Percentiles rank a stretch among this genome's conserved stretches.
These are phyloP conservation scores for Meyerozyma athensensis DNA, from an alignment of 1,139 yeast genomes.

Conservation along the genomic window DNA sequence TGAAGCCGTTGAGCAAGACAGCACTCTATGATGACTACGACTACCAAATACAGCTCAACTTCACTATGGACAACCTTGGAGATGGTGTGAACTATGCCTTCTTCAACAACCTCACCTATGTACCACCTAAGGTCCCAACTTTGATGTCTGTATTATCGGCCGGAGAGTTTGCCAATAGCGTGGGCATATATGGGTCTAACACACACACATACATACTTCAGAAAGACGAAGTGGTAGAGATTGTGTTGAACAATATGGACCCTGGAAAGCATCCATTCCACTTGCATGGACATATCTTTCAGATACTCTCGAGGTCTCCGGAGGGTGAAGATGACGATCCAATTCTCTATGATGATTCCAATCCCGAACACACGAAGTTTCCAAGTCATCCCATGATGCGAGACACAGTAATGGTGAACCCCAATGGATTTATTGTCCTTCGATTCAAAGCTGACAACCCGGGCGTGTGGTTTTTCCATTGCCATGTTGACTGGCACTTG, in stretches of 20 bases:
- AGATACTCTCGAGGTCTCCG: slow-evolving; percentile 59
- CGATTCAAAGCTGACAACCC: slow-evolving; percentile 79
- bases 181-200: slow-evolving; percentile 61
- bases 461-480: slow-evolving; percentile 92
- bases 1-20: slow-evolving; percentile 40
- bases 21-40: slow-evolving; percentile 56
- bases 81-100: slow-evolving; percentile 75
- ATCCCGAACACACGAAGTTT: slow-evolving; percentile 45
- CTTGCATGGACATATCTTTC: slow-evolving; percentile 82
- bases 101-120: slow-evolving; percentile 63
- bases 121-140: slow-evolving; percentile 64
- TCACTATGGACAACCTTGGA: slow-evolving; percentile 63
- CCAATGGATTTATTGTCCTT: slow-evolving; percentile 61
- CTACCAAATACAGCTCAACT: slow-evolving; percentile 51
- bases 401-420: slow-evolving; percentile 61
- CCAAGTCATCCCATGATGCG: slow-evolving; percentile 62
- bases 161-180: slow-evolving; percentile 41
- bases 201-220: slow-evolving; percentile 59
- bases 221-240: slow-evolving; percentile 60
- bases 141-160: slow-evolving; percentile 53
- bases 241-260: slow-evolving; percentile 68
- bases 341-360: slow-evolving; percentile 45
- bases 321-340: slow-evolving; percentile 50
- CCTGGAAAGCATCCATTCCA: slow-evolving; percentile 94
- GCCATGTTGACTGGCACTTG: slow-evolving; percentile 94